Evolutionary conservation across 2,329 filamentous ascomycete species (phyloP).

Genomic region (Calonectria pseudoreteaudii): DNA sequence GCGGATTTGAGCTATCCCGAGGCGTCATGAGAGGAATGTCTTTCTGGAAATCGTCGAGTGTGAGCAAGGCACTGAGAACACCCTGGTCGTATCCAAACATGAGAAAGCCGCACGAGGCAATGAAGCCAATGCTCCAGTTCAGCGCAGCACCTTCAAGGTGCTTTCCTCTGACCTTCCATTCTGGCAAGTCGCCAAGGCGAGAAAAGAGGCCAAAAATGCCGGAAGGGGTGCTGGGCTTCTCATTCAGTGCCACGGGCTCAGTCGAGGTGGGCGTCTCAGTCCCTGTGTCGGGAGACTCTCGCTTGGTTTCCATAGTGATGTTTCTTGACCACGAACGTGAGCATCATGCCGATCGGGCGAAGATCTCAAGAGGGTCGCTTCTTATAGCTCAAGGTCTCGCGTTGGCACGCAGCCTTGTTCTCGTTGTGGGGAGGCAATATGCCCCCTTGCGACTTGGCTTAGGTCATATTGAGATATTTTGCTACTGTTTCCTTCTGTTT

Average conservation of each 20-base stretch:
- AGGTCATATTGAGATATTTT: slow-evolving; percentile 5
- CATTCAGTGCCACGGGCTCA: background rate
- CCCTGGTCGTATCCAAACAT: slow-evolving; percentile 47
- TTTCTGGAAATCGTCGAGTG: background rate
- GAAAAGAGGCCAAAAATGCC: background rate
- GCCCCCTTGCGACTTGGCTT: background rate
- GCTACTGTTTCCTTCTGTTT: background rate
- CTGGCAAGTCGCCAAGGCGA: background rate
- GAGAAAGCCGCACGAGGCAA: slow-evolving; percentile 45
- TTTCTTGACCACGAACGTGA: background rate
- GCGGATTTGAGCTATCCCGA: background rate
- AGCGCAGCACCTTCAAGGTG: slow-evolving; percentile 36
- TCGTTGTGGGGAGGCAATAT: background rate
- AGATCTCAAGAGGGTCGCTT: background rate
- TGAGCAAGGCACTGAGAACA: slow-evolving; percentile 34
- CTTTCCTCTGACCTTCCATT: slow-evolving; percentile 24
- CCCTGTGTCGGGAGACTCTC: background rate
- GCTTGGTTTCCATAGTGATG: background rate
- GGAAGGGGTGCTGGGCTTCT: background rate
- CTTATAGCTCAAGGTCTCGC: background rate
- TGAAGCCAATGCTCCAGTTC: slow-evolving; percentile 45
- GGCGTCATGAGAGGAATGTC: background rate
- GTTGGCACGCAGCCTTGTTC: background rate
- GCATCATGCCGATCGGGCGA: background rate
- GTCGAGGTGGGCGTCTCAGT: background rate